Evolutionary conservation across 306 rosid genomes (phyloP), one percentile per base, ranked within the genome.

Genomic region (Betula pendula): DNA sequence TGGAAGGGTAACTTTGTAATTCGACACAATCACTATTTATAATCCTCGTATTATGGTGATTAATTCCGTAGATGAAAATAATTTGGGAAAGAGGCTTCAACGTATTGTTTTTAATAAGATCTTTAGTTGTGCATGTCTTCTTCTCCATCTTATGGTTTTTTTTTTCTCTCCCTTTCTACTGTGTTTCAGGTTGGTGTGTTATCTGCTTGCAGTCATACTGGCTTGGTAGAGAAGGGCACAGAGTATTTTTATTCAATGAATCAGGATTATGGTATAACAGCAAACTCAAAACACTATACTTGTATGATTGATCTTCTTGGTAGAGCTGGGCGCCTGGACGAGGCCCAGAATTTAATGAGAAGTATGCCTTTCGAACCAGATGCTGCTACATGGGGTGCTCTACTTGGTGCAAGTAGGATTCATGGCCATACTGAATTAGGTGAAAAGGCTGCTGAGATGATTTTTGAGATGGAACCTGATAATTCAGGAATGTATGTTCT

Each of bases 281-380:
- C 90, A 56, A 84, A 84, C 82, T 73, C 91, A 67, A 90, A 87
- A 77, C 97, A 90, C 68, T 92, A 86, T 80, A 89, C 97, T 33
- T 92, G 97, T 85, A 84, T 87, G 88, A 82, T 92, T 67, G 97
- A 92, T 81, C 97, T 92, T 83, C 90, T 92, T 42, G 97, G 96
- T n/a, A 84, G 96, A 75, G 92, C 96, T 1, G 97, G 97, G 72
- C 86, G 88, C 71, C 81, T 92, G 55, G 89, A 84, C 20, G 96
- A 90, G 83, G 97, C 97, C 8, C 89, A 81, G 47, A 80, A 87
- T 68, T 82, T 92, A 62, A 90, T 92, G 90, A 80, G 71, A 81
- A 85, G 43, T 65, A 92, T 92, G 96, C 92, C 96, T 69, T 90
- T 89, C 35, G 78, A 87, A 80, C 96, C 96, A 51, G 91, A 81